Base-by-base conservation (phyloP, 2,329 filamentous ascomycete genomes). In the Alternaria brassicicola region DNA sequence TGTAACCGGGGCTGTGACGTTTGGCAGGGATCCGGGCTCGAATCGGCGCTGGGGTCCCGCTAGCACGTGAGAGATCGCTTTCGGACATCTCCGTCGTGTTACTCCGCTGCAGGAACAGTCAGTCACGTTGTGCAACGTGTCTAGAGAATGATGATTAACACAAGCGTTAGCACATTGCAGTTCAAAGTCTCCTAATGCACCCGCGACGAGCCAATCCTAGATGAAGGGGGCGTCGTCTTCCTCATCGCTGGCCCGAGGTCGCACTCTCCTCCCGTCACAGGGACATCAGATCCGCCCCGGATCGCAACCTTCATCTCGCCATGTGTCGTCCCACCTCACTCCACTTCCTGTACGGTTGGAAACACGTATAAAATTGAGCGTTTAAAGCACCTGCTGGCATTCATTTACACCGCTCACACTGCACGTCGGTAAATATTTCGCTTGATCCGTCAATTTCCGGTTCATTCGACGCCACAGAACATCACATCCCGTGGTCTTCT, bases 271-370 rank as follows among this genome's bases (percentile, higher is more conserved):
- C 17, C 45, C 45, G 53, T 64, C 51, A 59, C 59, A 54, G 47
- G 59, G 49, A 42, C 55, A 50, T 45, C 45, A 60, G 45, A 52
- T 52, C 39, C 42, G 38, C 46, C 23, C 23, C 45, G 38, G 50
- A 48, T 55, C 6, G 19, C 52, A 50, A 35, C 43, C 53, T 43
- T 23, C 28, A 6, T 62, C 56, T 48, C 41, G 62, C 50, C 33
- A 69, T 65, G 62, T 63, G 57, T 70, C 63, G 61, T 68, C 62
- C 69, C 68, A 73, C 65, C 63, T 73, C 71, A 72, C 63, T 63
- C 64, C 68, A 73, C 70, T 54, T 62, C 45, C 52, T 42, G 13
- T 45, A 58, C 50, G 55, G 57, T 55, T 66, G 65, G 65, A 67
- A 63, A 66, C 69, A 73, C 71, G 68, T 73, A 70, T 69, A 72